phyloP scores from a whole-genome alignment of 331 rosid species.

The Rosa hybrid region DNA sequence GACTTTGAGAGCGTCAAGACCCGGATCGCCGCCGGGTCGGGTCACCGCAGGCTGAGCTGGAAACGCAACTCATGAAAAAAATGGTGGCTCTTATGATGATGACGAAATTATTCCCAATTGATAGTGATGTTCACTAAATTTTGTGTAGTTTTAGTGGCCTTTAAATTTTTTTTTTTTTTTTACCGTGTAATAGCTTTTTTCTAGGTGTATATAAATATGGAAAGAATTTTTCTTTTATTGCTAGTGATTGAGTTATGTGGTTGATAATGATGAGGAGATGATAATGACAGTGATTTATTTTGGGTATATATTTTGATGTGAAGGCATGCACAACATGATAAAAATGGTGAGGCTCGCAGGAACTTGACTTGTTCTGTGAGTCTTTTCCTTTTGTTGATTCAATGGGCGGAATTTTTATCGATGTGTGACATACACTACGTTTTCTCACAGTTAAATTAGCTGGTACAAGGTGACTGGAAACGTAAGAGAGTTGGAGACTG shows the following conservation, averaged over 20 bases:
- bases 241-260: not conserved
- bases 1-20: constrained; percentile 79
- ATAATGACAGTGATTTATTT: constrained; percentile 9
- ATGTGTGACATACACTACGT: not conserved
- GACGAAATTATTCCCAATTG: constrained; percentile 29
- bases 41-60: constrained; percentile 40
- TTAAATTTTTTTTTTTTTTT: not conserved
- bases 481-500: not conserved
- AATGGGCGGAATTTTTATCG: not conserved
- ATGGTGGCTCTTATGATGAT: constrained; percentile 10
- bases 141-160: constrained; percentile 5
- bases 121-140: constrained; percentile 18
- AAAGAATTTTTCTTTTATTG: not conserved
- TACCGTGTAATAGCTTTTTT: constrained; percentile 19
- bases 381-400: not conserved
- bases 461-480: not conserved
- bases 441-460: not conserved
- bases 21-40: constrained; percentile 61
- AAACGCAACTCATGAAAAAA: constrained; percentile 27
- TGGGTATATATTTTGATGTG: not conserved
- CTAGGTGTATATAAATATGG: constrained; percentile 26
- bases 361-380: not conserved
- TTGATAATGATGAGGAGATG: not conserved
- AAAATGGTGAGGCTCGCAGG: not conserved
- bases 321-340: not conserved